Percentiles rank a stretch among this genome's conserved stretches.
phyloP scores from a whole-genome alignment of 2,329 filamentous ascomycete species.

The Madurella mycetomatis region DNA sequence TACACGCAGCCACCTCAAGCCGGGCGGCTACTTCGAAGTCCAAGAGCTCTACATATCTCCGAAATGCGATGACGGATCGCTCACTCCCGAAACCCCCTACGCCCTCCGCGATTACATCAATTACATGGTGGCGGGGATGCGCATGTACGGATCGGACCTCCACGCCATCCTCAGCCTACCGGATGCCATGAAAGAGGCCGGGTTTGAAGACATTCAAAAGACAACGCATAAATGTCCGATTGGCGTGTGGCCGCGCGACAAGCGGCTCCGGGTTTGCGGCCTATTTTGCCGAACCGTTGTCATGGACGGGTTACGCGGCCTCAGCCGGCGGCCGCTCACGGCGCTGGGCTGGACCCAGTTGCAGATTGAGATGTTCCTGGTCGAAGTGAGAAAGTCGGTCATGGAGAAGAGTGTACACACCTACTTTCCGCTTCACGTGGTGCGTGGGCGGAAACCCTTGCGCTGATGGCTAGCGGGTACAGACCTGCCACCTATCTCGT shows the following conservation, averaged over 20 bases:
- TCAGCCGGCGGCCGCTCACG: slow-evolving; percentile 29
- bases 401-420: slow-evolving; percentile 29
- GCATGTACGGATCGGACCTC: slow-evolving; percentile 39
- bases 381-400: slow-evolving; percentile 33
- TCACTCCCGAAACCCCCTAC: slow-evolving; percentile 37
- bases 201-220: slow-evolving; percentile 38
- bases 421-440: slow-evolving; percentile 31
- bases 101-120: slow-evolving; percentile 44
- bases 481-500: neutral
- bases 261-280: slow-evolving; percentile 42
- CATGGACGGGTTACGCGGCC: slow-evolving; percentile 32
- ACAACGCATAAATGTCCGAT: slow-evolving; percentile 43
- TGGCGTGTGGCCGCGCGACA: slow-evolving; percentile 44
- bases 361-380: slow-evolving; percentile 36
- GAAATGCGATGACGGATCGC: slow-evolving; percentile 43
- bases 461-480: neutral
- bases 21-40: slow-evolving; percentile 48
- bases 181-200: slow-evolving; percentile 35
- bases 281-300: slow-evolving; percentile 41
- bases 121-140: slow-evolving; percentile 39
- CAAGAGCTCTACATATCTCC: slow-evolving; percentile 43
- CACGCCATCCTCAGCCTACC: slow-evolving; percentile 37
- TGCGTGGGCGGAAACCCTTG: slow-evolving; percentile 32
- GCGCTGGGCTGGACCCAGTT: slow-evolving; percentile 33
- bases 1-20: slow-evolving; percentile 43